Evolutionary conservation across 2,329 filamentous ascomycete species (phyloP).

Genomic region (Venturia nashicola): DNA sequence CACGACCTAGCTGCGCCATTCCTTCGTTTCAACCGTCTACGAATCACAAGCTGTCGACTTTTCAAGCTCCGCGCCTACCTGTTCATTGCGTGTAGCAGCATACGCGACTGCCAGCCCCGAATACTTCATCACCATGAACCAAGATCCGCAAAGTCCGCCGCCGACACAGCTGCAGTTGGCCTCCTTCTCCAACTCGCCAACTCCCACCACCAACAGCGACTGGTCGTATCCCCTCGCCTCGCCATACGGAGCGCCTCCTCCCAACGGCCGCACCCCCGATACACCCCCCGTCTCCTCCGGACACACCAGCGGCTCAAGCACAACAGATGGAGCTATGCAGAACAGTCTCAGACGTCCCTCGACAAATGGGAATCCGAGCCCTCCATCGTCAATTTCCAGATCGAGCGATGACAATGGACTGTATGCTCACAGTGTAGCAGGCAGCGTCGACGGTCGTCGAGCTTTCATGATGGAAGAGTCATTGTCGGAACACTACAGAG

Average conservation of each 20-base stretch:
- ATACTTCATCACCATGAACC: background rate
- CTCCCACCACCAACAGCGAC: conserved; percentile 27
- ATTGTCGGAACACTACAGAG: conserved; percentile 68
- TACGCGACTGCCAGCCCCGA: background rate
- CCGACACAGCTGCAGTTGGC: conserved; percentile 15
- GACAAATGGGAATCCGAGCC: conserved; percentile 52
- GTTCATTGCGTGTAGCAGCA: background rate
- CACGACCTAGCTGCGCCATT: background rate
- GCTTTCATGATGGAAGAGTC: conserved; percentile 51
- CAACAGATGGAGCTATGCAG: conserved; percentile 34
- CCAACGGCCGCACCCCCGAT: conserved; percentile 16
- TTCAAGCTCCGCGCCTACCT: background rate
- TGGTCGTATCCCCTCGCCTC: conserved; percentile 18
- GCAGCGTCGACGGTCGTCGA: conserved; percentile 45
- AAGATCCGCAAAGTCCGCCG: conserved; percentile 13
- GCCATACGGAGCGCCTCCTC: conserved; percentile 26
- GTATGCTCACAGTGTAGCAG: conserved; percentile 41
- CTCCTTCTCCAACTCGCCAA: conserved; percentile 17
- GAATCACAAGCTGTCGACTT: background rate
- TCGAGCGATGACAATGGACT: conserved; percentile 69
- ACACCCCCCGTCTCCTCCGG: conserved; percentile 23
- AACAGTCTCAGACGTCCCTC: conserved; percentile 31
- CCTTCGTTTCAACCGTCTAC: background rate
- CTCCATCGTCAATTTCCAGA: conserved; percentile 74
- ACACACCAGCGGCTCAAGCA: conserved; percentile 27